Percentiles rank a stretch among this genome's conserved stretches.
Conservation (phyloP, 2,329 filamentous ascomycete species). For the Alternaria triticimaculans region DNA sequence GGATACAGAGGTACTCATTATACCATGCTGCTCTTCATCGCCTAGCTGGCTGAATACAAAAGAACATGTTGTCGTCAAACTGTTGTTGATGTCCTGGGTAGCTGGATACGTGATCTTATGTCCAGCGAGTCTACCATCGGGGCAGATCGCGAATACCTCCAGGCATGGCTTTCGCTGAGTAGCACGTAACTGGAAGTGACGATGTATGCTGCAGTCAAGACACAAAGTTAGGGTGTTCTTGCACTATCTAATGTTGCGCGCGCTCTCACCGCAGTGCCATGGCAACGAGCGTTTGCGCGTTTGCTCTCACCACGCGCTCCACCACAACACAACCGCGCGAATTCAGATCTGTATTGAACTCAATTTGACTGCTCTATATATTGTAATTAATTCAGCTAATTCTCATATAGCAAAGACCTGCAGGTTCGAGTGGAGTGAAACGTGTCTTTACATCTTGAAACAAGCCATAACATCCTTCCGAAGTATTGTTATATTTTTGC, state of each 20-base stretch:
- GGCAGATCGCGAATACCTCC: background rate
- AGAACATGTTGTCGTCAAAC: too few species aligned
- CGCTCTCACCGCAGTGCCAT: background rate
- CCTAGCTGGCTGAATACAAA: too few species aligned
- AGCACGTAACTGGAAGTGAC: too few species aligned
- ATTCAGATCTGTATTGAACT: background rate
- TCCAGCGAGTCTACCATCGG: too few species aligned
- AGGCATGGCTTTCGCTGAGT: background rate
- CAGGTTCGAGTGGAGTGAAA: background rate
- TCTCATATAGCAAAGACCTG: background rate
- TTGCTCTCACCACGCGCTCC: background rate
- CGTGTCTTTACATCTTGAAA: background rate
- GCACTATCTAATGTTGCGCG: background rate
- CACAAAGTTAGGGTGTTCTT: background rate
- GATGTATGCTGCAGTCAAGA: too few species aligned
- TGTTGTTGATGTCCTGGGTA: too few species aligned
- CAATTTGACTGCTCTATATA: background rate
- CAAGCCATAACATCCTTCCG: background rate
- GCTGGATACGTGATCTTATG: too few species aligned
- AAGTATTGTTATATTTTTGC: background rate
- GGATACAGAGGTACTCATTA: too few species aligned
- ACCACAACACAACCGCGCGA: background rate
- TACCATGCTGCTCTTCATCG: too few species aligned
- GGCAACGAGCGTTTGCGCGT: background rate
- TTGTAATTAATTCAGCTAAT: background rate